Percentiles rank a stretch among this genome's conserved stretches.
These are phyloP conservation scores for Trypanosoma vivax DNA, from an alignment of 208 protist genomes.

Conservation along the genomic window DNA sequence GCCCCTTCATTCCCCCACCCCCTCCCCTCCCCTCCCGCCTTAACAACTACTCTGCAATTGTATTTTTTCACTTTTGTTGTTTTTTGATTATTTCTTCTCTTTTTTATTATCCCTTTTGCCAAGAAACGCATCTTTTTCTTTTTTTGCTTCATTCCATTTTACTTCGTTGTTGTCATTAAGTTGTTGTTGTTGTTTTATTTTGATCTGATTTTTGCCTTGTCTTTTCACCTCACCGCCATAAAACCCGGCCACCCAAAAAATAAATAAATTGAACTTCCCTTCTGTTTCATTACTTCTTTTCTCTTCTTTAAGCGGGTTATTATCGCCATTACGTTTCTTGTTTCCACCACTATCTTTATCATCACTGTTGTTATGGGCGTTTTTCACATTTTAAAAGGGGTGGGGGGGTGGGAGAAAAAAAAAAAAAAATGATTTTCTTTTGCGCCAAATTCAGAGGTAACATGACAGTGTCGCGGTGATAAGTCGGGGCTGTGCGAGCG, in stretches of 20 bases:
- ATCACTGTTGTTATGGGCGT: constrained; percentile 7
- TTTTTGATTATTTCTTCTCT: neutral
- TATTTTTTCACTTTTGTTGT: too few species aligned
- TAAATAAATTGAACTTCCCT: constrained; percentile 9
- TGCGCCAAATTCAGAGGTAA: too few species aligned
- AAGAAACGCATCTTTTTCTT: neutral
- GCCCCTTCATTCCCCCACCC: too few species aligned
- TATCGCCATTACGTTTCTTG: neutral
- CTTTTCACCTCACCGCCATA: constrained; percentile 3
- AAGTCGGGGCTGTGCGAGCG: too few species aligned
- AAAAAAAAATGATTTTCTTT: too few species aligned
- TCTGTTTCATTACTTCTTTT: constrained; percentile 8
- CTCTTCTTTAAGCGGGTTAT: constrained; percentile 6
- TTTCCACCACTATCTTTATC: constrained; percentile 10
- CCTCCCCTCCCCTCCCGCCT: too few species aligned
- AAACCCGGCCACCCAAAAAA: too few species aligned
- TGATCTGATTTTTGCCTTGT: constrained; percentile 13
- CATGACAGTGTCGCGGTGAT: too few species aligned
- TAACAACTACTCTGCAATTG: too few species aligned
- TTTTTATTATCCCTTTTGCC: constrained; percentile 13
- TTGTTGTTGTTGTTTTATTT: constrained; percentile 9
- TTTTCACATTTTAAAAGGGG: too few species aligned
- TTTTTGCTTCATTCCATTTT: neutral
- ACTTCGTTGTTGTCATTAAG: constrained; percentile 10
- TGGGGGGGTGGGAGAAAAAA: too few species aligned